Evolutionary conservation across 192 early-diverging fungal species (phyloP), one percentile per base, ranked within the genome.

Genomic region (Glomus cerebriforme): DNA sequence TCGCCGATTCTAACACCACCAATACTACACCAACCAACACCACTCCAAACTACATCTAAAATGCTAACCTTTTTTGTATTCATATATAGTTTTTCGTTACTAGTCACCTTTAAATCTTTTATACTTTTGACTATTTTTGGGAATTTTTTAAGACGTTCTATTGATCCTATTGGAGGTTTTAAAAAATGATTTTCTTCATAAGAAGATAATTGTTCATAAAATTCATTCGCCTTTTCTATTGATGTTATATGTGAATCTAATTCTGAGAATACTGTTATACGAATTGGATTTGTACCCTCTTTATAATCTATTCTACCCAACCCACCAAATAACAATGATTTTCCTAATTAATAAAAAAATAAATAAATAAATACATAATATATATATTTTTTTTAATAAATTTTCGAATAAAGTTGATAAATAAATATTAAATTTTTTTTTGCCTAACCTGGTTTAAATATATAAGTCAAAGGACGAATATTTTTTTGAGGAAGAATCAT

Each of bases 11-110:
- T 90, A 60, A 69, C 63, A 19, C 92, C 92, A 2, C 87, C 80
- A 31, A 93, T 71, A 54, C 89, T 84, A 13, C 90, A 73, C 92
- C 92, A 93, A 22, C 92, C 92, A 49, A 90, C 79, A 27, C 92
- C 89, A 1, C 85, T 81, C 84, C 92, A 88, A 17, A 85, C 86
- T 37, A 93, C 79, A 73, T 93, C 92, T 43, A 84, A 68, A 12
- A 78, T 13, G 9, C 26, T n/a, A n/a, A 67, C 34, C 4, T 37
- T 47, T 67, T 67, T n/a, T 2, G 39, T 43, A 1, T 84, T 81
- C 1, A 89, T 87, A 59, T 87, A 24, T 78, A 79, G 0, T 27
- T 71, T 78, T 78, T 88, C 85, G 4, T 74, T 37, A 22, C 88
- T 86, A 43, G 81, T 73, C 59, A 91, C 82, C 15, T 72, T 70